Conservation (phyloP, 768 basidiomycete genomes). For the Floccularia luteovirens region DNA sequence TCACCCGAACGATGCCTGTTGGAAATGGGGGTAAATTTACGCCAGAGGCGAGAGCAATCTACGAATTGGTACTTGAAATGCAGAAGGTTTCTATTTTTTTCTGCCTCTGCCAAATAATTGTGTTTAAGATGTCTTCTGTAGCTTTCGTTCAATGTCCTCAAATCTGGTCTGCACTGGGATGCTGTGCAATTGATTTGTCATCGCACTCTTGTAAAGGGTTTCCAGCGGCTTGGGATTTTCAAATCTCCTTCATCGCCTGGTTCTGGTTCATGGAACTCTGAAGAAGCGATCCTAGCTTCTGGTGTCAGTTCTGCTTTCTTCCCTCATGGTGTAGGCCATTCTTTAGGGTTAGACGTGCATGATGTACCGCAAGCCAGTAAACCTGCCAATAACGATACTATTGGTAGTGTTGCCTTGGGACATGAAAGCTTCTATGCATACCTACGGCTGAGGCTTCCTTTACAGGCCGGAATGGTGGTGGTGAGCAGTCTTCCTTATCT, state of each 20-base stretch:
- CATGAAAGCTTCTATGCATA: conserved; percentile 73
- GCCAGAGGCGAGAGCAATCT: conserved; percentile 72
- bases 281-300: conserved; percentile 63
- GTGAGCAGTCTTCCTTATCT: conserved; percentile 34
- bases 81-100: conserved; percentile 57
- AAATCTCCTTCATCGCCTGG: conserved; percentile 40
- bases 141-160: conserved; percentile 63
- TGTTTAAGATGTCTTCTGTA: conserved; percentile 14
- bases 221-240: conserved; percentile 84
- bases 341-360: conserved; percentile 90
- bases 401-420: conserved; percentile 26
- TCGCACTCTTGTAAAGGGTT: conserved; percentile 70
- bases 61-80: conserved; percentile 86
- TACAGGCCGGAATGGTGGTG: conserved; percentile 80
- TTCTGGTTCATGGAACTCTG: conserved; percentile 51
- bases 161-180: conserved; percentile 88
- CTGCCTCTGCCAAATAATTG: conserved; percentile 5
- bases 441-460: conserved; percentile 67
- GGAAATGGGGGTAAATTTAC: conserved; percentile 92
- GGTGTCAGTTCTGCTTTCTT: conserved; percentile 85
- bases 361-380: conserved; percentile 83
- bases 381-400: conserved; percentile 50
- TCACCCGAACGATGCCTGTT: conserved; percentile 83
- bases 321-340: conserved; percentile 91
- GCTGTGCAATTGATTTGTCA: conserved; percentile 80